Base-by-base conservation (phyloP, 1,284 basidiomycete species). In the Mycosarcoma mackinlayi region DNA sequence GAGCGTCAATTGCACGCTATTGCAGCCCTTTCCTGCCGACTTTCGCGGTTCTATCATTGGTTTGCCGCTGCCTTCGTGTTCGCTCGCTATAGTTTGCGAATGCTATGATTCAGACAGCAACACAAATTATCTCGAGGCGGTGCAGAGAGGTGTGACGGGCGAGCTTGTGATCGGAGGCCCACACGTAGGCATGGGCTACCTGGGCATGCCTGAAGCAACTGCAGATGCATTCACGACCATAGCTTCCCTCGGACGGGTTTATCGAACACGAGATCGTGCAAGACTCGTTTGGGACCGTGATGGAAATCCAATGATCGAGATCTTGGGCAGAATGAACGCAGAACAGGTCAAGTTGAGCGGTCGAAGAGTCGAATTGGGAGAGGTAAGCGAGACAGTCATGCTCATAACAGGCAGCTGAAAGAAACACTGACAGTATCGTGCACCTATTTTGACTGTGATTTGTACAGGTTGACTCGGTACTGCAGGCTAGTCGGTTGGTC, bases 321-420 rank as follows among this genome's bases (percentile, higher is more conserved):
- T 64, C n/a, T 42, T 64, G 27, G 61, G 61, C 1, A 25, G 61
- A 13, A 51, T 64, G 54, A 50, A 58, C 13, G 49, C 49, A 5
- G 54, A 58, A n/a, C 61, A 64, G 35, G 55, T 64, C 35, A 64
- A 64, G 19, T 24, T 64, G 19, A 46, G 47, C 31, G 61, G 61
- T 11, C 19, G 56, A 42, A 51, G 61, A 16, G 49, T 64, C 19
- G 61, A 64, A 18, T 38, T 64, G 18, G 55, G 47, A 40, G 61
- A 64, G 42, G 49, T 51, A 25, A 51, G 49, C 34, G 7, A 35
- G 30, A 31, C 30, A 2, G 2, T 31, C 30, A 14, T 31, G 8
- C 9, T 10, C 30, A 10, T 31, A 8, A 3, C 14, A 3, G n/a
- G 33, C 4, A 35, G n/a, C 2, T 2, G n/a, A 11, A 16, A n/a